Percentiles rank a stretch among this genome's conserved stretches.
Evolutionary conservation across 495 filamentous ascomycete species (phyloP).

Genomic region (Hypomontagnella monticulosa): DNA sequence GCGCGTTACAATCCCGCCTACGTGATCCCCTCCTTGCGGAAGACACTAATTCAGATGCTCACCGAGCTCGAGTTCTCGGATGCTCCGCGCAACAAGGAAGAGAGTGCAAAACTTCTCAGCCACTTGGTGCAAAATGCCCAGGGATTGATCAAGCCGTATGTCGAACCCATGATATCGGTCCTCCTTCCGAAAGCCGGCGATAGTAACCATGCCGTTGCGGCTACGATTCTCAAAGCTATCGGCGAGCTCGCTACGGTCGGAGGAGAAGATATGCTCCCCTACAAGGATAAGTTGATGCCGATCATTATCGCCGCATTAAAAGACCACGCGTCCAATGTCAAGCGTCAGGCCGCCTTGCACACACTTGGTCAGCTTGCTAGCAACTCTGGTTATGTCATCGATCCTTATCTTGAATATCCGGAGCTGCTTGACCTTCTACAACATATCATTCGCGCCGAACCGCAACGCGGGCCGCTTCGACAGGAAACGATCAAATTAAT

Average conservation of each 20-base stretch:
- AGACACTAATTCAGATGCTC: constrained; percentile 92
- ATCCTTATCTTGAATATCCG: constrained; percentile 93
- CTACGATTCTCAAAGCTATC: constrained; percentile 90
- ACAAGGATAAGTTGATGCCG: constrained; percentile 90
- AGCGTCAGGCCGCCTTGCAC: constrained; percentile 88
- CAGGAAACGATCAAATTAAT: constrained; percentile 96
- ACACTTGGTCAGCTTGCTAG: constrained; percentile 92
- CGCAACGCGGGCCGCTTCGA: constrained; percentile 77
- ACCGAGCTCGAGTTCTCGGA: constrained; percentile 97
- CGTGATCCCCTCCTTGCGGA: constrained; percentile 92
- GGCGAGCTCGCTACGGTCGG: constrained; percentile 94
- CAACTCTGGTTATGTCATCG: constrained; percentile 96
- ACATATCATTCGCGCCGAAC: constrained; percentile 90
- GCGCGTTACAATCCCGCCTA: constrained; percentile 94
- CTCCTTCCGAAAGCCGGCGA: constrained; percentile 89
- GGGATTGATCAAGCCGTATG: constrained; percentile 90
- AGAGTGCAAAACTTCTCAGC: constrained; percentile 92
- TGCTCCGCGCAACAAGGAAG: constrained; percentile 90
- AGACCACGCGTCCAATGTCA: constrained; percentile 86
- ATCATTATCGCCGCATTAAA: constrained; percentile 92
- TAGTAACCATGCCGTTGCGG: constrained; percentile 82
- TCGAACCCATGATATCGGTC: constrained; percentile 91
- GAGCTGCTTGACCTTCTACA: constrained; percentile 91
- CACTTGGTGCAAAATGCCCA: constrained; percentile 91
- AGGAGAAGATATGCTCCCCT: constrained; percentile 86